Percentiles rank a stretch among this genome's conserved stretches.
Evolutionary conservation across 352 stramenopile species (phyloP).

Genomic region (Phytophthora hybrid): DNA sequence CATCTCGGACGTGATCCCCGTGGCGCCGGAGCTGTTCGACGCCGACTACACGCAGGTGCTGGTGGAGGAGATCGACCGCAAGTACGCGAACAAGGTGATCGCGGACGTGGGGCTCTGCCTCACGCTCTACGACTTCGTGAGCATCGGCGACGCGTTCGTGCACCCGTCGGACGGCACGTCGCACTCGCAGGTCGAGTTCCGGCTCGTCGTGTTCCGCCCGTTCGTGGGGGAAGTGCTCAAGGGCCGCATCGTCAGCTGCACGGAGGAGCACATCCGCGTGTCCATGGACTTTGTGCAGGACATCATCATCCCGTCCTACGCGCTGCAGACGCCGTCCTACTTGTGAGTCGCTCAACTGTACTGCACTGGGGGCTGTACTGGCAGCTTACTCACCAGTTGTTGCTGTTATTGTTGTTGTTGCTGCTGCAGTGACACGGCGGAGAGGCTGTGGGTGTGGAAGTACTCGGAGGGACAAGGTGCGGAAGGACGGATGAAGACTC

Average conservation of each 20-base stretch:
- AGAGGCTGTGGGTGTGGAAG: slow-evolving; percentile 89
- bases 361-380: neutral
- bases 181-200: slow-evolving; percentile 91
- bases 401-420: neutral
- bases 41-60: slow-evolving; percentile 87
- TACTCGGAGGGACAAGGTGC: slow-evolving; percentile 76
- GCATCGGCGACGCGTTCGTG: slow-evolving; percentile 87
- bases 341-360: slow-evolving; percentile 50
- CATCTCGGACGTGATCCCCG: slow-evolving; percentile 87
- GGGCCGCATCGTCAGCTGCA: slow-evolving; percentile 90
- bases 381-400: no score
- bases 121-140: slow-evolving; percentile 91
- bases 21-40: slow-evolving; percentile 83
- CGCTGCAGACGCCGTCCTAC: slow-evolving; percentile 88
- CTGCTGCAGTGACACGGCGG: slow-evolving; percentile 64
- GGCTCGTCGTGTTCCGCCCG: slow-evolving; percentile 90
- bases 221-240: slow-evolving; percentile 91
- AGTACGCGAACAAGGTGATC: slow-evolving; percentile 93
- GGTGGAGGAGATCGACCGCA: slow-evolving; percentile 90
- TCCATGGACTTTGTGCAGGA: slow-evolving; percentile 92
- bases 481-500: no score
- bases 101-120: slow-evolving; percentile 89
- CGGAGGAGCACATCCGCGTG: slow-evolving; percentile 90
- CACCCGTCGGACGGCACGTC: slow-evolving; percentile 88
- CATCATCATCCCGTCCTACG: slow-evolving; percentile 91